phyloP scores from a whole-genome alignment of 345 rosid species.

The Populus euphratica region DNA sequence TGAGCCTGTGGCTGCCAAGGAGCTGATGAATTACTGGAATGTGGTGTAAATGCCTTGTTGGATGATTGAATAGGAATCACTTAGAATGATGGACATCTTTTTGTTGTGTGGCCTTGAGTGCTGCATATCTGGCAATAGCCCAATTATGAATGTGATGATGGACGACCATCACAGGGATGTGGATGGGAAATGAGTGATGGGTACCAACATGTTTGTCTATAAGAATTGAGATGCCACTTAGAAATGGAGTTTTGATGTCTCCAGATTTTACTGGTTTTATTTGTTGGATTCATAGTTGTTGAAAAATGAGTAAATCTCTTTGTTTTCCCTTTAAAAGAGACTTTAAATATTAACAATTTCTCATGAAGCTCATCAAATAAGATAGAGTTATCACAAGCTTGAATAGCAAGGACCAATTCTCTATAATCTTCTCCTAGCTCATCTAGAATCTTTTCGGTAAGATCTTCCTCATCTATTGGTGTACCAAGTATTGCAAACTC shows the following conservation, averaged over 20 bases:
- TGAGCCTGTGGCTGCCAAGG: background rate
- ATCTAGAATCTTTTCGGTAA: background rate
- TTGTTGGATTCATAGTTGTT: background rate
- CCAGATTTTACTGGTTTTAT: accelerated
- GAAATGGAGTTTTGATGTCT: background rate
- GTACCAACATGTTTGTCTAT: background rate
- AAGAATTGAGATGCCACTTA: background rate
- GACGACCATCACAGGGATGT: background rate
- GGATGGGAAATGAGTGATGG: background rate
- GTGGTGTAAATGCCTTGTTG: accelerated
- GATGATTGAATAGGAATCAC: background rate
- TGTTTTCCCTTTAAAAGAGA: too few species aligned
- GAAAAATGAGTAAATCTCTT: accelerated
- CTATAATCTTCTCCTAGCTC: background rate
- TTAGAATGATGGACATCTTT: background rate
- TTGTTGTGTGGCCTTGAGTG: background rate
- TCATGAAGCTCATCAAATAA: background rate
- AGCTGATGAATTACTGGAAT: too few species aligned
- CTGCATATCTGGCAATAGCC: background rate
- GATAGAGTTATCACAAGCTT: background rate
- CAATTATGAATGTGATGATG: background rate
- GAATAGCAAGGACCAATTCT: background rate
- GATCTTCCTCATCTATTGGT: background rate
- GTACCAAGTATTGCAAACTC: background rate
- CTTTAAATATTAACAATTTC: too few species aligned